A percentile compares a stretch with the other conserved stretches of the same genome.
phyloP scores from a whole-genome alignment of 345 rosid species.

The Eucalyptus regnans region DNA sequence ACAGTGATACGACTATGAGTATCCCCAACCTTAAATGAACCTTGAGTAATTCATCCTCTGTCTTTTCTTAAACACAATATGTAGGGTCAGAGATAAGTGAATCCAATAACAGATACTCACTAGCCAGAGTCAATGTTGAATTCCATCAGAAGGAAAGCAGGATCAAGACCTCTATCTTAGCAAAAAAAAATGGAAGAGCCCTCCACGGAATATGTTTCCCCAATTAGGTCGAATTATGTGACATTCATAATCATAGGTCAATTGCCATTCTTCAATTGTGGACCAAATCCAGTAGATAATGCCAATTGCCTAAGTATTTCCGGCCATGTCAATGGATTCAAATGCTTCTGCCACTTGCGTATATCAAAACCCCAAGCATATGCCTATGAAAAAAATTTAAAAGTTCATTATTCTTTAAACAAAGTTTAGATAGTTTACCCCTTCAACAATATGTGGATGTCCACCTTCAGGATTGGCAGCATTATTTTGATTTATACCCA shows the following conservation, averaged over 20 bases:
- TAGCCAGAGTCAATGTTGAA: no score
- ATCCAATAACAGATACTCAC: no score
- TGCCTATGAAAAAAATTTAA: constrained; percentile 35
- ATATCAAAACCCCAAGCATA: constrained; percentile 95
- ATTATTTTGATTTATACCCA: constrained; percentile 69
- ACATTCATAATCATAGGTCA: neutral
- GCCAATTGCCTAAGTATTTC: constrained; percentile 90
- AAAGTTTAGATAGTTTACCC: constrained; percentile 36
- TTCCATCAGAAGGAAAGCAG: no score
- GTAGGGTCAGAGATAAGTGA: no score
- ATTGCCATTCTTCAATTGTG: constrained; percentile 41
- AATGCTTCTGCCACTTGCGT: constrained; percentile 76
- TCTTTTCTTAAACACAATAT: no score
- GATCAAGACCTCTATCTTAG: no score
- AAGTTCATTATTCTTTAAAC: neutral
- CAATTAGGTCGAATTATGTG: neutral
- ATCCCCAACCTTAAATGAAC: no score
- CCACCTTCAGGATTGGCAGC: constrained; percentile 95
- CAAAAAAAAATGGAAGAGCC: neutral
- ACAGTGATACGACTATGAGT: no score
- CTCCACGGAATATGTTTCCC: neutral
- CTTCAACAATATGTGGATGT: constrained; percentile 88
- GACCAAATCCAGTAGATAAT: constrained; percentile 85
- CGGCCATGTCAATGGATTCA: constrained; percentile 91
- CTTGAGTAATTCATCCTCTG: no score